Evolutionary conservation across 345 rosid species (phyloP), one percentile per base, ranked within the genome.

Genomic region (Hypericum androsaemum): DNA sequence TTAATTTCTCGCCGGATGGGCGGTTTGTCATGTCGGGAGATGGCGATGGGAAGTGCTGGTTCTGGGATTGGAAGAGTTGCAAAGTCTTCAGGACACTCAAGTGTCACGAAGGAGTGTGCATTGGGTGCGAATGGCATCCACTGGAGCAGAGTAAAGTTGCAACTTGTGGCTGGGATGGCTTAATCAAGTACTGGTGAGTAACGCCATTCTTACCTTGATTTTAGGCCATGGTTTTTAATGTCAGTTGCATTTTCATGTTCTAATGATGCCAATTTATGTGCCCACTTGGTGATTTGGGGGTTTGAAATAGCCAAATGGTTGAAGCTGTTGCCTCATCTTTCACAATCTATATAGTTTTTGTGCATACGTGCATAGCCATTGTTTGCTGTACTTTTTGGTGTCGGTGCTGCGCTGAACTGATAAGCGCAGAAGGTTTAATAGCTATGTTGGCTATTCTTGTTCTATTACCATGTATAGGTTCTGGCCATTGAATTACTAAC

Each of bases 1-100:
- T 92, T 16, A 92, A 92, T 67, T 92, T 88, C 77, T 92, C 97
- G 6, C 98, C 97, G 2, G 98, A 92, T 74, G 97, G 98, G 7
- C 74, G 98, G 62, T 92, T 92, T 81, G 97, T 92, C 6, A 81
- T 92, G 94, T 92, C 98, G 1, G 98, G 98, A 68, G 98, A 92
- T 77, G 98, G 97, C 42, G 98, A 92, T 62, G 98, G 97, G 54
- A 86, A 73, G 71, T 88, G 96, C 76, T 92, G 98, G 98, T 92
- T 92, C 70, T 92, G 97, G 97, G 97, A 88, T 60, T 92, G 98
- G 98, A 90, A 90, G 86, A 85, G 94, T 51, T 83, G 96, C 74
- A 88, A 78, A 71, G 95, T 90, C 4, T 87, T 90, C 56, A 82
- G 88, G 67, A 90, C 92, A 35, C 80, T 90, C 37, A 90, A 75